These are phyloP conservation scores for Stagonosporopsis vannaccii DNA, from an alignment of 2,329 filamentous ascomycete species.

Conservation along the genomic window DNA sequence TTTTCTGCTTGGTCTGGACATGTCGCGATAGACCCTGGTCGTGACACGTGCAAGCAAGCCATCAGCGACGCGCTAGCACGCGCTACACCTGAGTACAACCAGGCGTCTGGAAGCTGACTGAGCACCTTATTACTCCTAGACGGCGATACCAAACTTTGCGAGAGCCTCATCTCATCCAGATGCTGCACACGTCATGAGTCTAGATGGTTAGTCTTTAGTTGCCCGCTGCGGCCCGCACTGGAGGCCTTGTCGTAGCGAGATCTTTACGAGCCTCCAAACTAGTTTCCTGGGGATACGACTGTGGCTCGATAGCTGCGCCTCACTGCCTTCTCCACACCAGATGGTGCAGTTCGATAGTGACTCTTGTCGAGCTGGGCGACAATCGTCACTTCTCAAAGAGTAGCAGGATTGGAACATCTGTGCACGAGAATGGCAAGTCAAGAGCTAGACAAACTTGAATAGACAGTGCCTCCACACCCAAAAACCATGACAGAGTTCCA, in stretches of 20 bases:
- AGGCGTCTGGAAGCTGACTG: conserved; percentile 1
- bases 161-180: conserved; percentile 1
- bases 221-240: conserved; percentile 18
- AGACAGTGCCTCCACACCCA: background rate
- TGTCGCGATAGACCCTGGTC: conserved; percentile 9
- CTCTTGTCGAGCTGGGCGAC: background rate
- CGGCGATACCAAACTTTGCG: background rate
- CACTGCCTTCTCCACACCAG: background rate
- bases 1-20: background rate
- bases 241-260: conserved; percentile 11
- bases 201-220: background rate
- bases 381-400: background rate
- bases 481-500: background rate
- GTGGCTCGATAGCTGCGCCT: background rate
- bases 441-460: background rate
- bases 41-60: conserved; percentile 8
- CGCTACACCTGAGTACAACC: conserved; percentile 12
- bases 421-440: background rate
- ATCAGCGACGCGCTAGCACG: conserved; percentile 10
- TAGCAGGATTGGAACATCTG: too few species aligned
- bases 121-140: background rate
- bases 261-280: background rate
- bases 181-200: conserved; percentile 8
- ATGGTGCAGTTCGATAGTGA: background rate
- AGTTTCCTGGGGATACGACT: background rate